Evolutionary conservation across 495 filamentous ascomycete species (phyloP).

Genomic region (Schizothecium vesticola): DNA sequence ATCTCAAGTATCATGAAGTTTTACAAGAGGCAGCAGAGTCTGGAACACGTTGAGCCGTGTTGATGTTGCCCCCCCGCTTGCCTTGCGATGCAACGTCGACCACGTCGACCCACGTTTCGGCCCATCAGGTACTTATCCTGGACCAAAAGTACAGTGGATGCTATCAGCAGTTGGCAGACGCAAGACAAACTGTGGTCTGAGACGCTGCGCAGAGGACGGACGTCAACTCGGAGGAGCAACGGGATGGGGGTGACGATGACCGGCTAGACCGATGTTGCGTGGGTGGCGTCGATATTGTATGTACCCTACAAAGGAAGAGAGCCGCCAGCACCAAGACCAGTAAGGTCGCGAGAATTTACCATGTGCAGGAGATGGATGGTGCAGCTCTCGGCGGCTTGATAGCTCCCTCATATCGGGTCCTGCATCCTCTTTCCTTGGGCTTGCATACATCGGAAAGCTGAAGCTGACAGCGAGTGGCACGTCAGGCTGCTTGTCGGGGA

Average conservation of each 20-base stretch:
- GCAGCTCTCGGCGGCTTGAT: conserved; percentile 4
- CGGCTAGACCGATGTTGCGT: neutral
- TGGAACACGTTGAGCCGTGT: neutral
- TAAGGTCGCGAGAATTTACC: conserved; percentile 21
- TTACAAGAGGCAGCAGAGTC: neutral
- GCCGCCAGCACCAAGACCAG: conserved; percentile 13
- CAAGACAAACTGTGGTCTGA: neutral
- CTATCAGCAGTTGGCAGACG: neutral
- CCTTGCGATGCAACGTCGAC: neutral
- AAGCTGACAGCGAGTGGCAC: conserved; percentile 4
- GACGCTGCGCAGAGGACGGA: neutral
- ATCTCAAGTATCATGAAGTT: neutral
- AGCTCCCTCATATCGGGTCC: conserved; percentile 5
- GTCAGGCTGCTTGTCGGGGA: conserved; percentile 17
- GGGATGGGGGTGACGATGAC: neutral
- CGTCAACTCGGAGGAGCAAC: neutral
- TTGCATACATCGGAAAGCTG: conserved; percentile 10
- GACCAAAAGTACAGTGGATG: neutral
- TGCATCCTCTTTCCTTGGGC: conserved; percentile 3
- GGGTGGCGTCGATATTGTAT: neutral
- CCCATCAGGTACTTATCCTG: conserved; percentile 6
- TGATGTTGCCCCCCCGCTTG: neutral
- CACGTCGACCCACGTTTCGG: neutral
- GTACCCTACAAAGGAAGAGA: neutral
- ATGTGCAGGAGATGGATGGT: conserved; percentile 19